Percentiles rank a stretch among this genome's conserved stretches.
phyloP scores from a whole-genome alignment of 1,284 basidiomycete genomes.

The Ganoderma lucidum region DNA sequence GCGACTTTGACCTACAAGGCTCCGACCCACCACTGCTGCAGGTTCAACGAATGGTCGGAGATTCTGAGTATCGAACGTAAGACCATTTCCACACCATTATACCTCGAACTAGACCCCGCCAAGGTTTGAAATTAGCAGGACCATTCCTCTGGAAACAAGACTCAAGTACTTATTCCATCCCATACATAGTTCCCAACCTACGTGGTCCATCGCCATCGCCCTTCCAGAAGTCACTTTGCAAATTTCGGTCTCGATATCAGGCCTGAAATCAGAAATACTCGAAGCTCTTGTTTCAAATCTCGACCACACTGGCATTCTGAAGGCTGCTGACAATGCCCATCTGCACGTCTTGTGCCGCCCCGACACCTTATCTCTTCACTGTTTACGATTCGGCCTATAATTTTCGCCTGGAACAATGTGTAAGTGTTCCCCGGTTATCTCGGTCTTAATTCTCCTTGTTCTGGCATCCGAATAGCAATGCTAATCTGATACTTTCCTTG shows the following conservation, averaged over 20 bases:
- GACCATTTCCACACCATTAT: neutral
- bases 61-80: neutral
- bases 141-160: neutral
- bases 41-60: neutral
- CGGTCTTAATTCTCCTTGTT: slow-evolving; percentile 17
- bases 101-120: neutral
- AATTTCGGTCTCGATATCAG: neutral
- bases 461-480: slow-evolving; percentile 17
- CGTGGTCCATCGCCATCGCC: neutral
- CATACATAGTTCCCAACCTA: neutral
- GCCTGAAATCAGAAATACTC: slow-evolving; percentile 1
- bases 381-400: slow-evolving; percentile 87
- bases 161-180: neutral
- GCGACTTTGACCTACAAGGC: neutral
- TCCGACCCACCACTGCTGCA: slow-evolving; percentile 2
- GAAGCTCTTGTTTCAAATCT: neutral
- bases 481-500: slow-evolving; percentile 24
- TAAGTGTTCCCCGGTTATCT: slow-evolving; percentile 46
- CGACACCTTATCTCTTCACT: slow-evolving; percentile 80
- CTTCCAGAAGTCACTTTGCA: neutral
- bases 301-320: neutral
- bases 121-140: neutral
- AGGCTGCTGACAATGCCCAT: slow-evolving; percentile 68
- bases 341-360: slow-evolving; percentile 80
- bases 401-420: slow-evolving; percentile 83